A percentile compares a stretch with the other conserved stretches of the same genome.
phyloP scores from a whole-genome alignment of 1,139 yeast species.

The Wickerhamomyces sp. region DNA sequence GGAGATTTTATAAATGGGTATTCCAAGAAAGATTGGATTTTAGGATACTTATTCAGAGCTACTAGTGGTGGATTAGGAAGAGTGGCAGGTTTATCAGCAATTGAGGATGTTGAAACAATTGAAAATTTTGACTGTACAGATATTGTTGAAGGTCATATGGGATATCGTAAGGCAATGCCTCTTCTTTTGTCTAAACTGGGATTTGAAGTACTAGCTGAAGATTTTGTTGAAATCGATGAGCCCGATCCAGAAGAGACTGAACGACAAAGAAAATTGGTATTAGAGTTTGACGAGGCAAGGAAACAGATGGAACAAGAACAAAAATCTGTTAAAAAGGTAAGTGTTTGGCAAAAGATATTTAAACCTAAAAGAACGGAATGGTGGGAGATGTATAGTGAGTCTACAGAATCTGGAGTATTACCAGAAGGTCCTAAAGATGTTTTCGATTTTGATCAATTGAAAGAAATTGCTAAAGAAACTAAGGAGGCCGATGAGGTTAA shows the following conservation, averaged over 20 bases:
- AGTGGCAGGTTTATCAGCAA: slow-evolving; percentile 85
- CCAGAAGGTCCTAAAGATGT: slow-evolving; percentile 14
- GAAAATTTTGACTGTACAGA: slow-evolving; percentile 89
- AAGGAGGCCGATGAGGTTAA: slow-evolving; percentile 19
- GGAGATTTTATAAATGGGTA: slow-evolving; percentile 90
- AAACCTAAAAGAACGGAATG: slow-evolving; percentile 78
- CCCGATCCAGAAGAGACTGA: slow-evolving; percentile 89
- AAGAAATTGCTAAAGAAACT: slow-evolving; percentile 33
- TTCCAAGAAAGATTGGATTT: slow-evolving; percentile 91
- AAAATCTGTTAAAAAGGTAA: slow-evolving; percentile 31
- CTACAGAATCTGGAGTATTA: slow-evolving; percentile 22
- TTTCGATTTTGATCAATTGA: slow-evolving; percentile 34
- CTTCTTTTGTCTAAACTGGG: slow-evolving; percentile 61
- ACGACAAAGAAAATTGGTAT: slow-evolving; percentile 70
- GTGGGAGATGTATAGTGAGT: slow-evolving; percentile 72
- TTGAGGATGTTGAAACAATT: slow-evolving; percentile 57
- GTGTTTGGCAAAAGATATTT: slow-evolving; percentile 61
- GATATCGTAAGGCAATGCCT: slow-evolving; percentile 91
- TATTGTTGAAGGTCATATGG: slow-evolving; percentile 92
- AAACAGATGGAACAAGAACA: slow-evolving; percentile 46
- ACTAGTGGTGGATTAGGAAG: slow-evolving; percentile 90
- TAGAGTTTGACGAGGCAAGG: slow-evolving; percentile 83
- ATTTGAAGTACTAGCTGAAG: slow-evolving; percentile 84
- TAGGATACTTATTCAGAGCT: slow-evolving; percentile 92
- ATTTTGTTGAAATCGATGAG: slow-evolving; percentile 92